Conservation (phyloP, 139 green algal species). For the Coccomyxa sp. region DNA sequence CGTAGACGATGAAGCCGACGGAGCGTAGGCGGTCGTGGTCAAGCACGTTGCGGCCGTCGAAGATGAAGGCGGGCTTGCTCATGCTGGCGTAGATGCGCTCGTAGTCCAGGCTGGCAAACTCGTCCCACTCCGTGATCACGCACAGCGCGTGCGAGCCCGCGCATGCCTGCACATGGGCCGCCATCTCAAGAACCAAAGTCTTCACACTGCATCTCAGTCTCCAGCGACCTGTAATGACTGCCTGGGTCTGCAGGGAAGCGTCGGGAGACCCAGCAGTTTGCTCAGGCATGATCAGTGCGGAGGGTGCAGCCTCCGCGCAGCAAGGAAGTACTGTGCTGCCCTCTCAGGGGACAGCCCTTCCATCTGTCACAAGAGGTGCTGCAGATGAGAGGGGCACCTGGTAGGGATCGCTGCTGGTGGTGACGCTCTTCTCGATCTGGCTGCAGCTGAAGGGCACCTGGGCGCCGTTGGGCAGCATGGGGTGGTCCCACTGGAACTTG, state of each 20-base stretch:
- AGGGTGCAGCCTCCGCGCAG: no score
- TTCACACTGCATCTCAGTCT: no score
- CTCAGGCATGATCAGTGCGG: no score
- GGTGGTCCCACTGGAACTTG: slow-evolving; percentile 92
- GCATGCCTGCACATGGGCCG: slow-evolving; percentile 23
- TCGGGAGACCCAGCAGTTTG: no score
- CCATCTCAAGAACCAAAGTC: no score
- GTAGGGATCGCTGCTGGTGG: slow-evolving; percentile 27
- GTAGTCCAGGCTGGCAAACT: slow-evolving; percentile 87
- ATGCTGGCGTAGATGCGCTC: slow-evolving; percentile 76
- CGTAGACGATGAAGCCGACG: slow-evolving; percentile 98
- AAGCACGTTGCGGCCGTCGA: slow-evolving; percentile 96
- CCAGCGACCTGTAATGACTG: no score
- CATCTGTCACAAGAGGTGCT: no score
- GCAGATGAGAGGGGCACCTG: slow-evolving; percentile 11
- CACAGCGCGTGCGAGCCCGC: slow-evolving; percentile 79
- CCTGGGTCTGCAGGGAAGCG: no score
- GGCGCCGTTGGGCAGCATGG: slow-evolving; percentile 18
- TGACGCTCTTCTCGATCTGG: slow-evolving; percentile 42
- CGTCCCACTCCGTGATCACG: slow-evolving; percentile 97
- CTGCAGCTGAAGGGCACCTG: neutral
- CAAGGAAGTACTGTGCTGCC: no score
- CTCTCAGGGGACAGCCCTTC: no score
- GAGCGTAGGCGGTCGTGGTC: slow-evolving; percentile 83
- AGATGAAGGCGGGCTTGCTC: slow-evolving; percentile 95